Percentiles rank a stretch among this genome's conserved stretches.
Evolutionary conservation across 352 stramenopile genomes (phyloP).

Genomic region (Albugo candida): DNA sequence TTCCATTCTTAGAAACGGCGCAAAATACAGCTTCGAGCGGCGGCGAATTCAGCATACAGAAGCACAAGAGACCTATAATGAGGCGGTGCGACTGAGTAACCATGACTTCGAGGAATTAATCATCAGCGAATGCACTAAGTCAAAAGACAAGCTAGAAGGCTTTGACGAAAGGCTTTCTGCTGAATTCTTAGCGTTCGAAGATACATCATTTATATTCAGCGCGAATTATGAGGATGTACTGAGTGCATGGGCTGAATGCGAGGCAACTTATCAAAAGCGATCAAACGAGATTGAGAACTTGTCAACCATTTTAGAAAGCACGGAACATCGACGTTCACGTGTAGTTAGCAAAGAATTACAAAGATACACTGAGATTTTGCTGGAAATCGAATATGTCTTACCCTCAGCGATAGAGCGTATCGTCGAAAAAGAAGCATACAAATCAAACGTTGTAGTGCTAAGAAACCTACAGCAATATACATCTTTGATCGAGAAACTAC

Average conservation of each 20-base stretch:
- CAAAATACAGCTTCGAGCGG: background rate
- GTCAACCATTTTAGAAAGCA: conserved; percentile 19
- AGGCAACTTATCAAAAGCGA: conserved; percentile 22
- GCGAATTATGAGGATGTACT: conserved; percentile 18
- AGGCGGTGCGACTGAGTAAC: conserved; percentile 33
- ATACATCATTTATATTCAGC: conserved; percentile 18
- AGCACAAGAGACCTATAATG: conserved; percentile 21
- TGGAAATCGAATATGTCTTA: conserved; percentile 44
- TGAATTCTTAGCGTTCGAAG: conserved; percentile 9
- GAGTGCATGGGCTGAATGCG: conserved; percentile 19
- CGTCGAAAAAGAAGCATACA: conserved; percentile 47
- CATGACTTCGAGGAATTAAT: conserved; percentile 36
- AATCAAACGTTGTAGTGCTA: conserved; percentile 70
- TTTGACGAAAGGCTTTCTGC: conserved; percentile 16
- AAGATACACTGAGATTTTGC: conserved; percentile 25
- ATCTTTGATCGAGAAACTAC: conserved; percentile 42
- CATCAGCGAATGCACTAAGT: conserved; percentile 24
- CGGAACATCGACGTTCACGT: conserved; percentile 27
- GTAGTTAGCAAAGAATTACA: conserved; percentile 20
- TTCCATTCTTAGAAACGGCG: too few relatives aligned
- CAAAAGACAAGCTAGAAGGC: conserved; percentile 28
- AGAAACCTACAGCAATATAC: conserved; percentile 57
- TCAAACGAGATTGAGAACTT: conserved; percentile 22
- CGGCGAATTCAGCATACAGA: conserved; percentile 38
- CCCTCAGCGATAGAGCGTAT: conserved; percentile 48